Conservation (phyloP, 371 early-diverging fungal species). For the Syncephalastrum monosporum region DNA sequence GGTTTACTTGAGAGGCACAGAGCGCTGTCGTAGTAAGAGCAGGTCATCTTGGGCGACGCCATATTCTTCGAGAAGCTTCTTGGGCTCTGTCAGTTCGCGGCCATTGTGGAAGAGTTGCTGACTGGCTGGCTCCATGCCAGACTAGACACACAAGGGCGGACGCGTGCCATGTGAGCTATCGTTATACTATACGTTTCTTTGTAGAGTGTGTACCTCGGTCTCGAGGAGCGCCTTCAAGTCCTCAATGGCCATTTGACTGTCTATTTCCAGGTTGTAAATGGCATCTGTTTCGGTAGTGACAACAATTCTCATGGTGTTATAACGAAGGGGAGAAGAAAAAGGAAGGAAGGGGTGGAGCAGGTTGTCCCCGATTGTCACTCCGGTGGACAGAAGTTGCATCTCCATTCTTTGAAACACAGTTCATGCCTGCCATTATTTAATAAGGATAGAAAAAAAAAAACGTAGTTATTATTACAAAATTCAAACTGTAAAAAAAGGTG, state of each 20-base stretch:
- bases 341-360: constrained; percentile 1
- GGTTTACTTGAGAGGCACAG: background rate
- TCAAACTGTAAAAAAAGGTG: background rate
- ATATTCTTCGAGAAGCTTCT: constrained; percentile 63
- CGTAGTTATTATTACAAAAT: too few relatives aligned
- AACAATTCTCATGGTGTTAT: constrained; percentile 52
- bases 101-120: constrained; percentile 64
- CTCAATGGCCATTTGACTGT: constrained; percentile 78
- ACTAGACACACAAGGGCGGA: constrained; percentile 24
- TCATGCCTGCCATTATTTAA: too few relatives aligned
- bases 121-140: constrained; percentile 52
- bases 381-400: too few relatives aligned
- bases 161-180: too few relatives aligned
- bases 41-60: constrained; percentile 77
- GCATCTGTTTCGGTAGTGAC: constrained; percentile 66
- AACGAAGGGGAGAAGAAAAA: constrained; percentile 2
- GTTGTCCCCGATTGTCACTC: too few relatives aligned
- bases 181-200: background rate
- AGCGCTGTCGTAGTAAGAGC: constrained; percentile 54
- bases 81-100: constrained; percentile 51
- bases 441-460: too few relatives aligned
- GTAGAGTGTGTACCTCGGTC: constrained; percentile 59
- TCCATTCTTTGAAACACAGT: too few relatives aligned
- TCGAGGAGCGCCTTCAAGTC: constrained; percentile 84
- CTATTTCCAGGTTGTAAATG: constrained; percentile 71